Base-by-base conservation (phyloP, 1,284 basidiomycete genomes). In the Wallemia mellicola region DNA sequence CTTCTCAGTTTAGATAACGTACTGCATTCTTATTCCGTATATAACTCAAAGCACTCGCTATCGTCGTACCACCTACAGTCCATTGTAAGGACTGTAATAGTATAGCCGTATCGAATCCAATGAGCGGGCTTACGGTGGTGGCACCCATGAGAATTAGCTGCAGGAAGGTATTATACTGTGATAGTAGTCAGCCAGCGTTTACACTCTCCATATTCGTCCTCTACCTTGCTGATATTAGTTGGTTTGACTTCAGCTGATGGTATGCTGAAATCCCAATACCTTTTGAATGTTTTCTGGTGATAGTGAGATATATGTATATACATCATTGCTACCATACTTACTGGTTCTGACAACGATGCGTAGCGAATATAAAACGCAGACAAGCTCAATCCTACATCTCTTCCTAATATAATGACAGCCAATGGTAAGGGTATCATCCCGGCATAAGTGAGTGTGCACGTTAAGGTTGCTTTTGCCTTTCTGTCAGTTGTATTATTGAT, bases 331-430 rank as follows among this genome's bases (percentile, higher is more conserved):
- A 27, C n/a, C 32, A 22, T 2, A 68, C 83, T 63, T 71, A 89
- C 87, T 1, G 92, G 92, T 57, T 75, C 73, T 9, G 89, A 83
- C 5, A 98, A 73, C 0, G 89, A 86, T 2, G 80, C 83, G 70
- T 86, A 98, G 26, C 92, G 82, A 65, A 95, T 87, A 67, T 86
- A 88, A 67, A 99, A 91, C 1, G 92, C 94, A 2, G 85, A 85
- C 3, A 94, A 68, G 62, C 84, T 84, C 54, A 99, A 75, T 2
- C 84, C 75, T 1, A 87, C 77, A 68, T 99, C 92, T 25, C 92
- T 77, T 2, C 88, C 89, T 33, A 98, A 74, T 64, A 99, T 87
- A 60, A 96, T 74, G 0, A 78, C 74, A 1, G 87, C 85, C 1
- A 98, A 72, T 7, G 86, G 82, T 24, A 85, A n/a, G 54, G 26